These are phyloP conservation scores for Penicillium psychrosexuale DNA, from an alignment of 2,329 filamentous ascomycete genomes.

Conservation along the genomic window DNA sequence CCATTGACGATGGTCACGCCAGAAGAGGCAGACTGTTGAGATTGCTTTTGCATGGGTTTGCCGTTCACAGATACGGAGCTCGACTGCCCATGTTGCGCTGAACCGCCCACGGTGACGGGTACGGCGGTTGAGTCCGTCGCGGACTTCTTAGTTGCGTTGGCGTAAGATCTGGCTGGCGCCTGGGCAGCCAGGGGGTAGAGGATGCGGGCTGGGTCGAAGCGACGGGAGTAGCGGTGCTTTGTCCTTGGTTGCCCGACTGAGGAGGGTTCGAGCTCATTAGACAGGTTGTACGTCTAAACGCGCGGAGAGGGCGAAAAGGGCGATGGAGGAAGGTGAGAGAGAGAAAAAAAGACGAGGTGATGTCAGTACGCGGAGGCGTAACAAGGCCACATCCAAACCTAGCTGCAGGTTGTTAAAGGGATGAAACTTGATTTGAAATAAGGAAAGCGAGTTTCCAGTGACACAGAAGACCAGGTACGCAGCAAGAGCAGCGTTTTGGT, in stretches of 20 bases:
- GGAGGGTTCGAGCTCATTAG: conserved; percentile 61
- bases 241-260: conserved; percentile 49
- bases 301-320: conserved; percentile 14
- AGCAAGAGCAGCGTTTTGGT: conserved; percentile 23
- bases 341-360: conserved; percentile 16
- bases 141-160: conserved; percentile 59
- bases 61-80: conserved; percentile 79
- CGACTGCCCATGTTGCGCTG: conserved; percentile 55
- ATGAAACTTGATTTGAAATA: conserved; percentile 9
- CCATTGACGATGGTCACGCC: conserved; percentile 67
- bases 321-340: conserved; percentile 1
- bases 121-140: conserved; percentile 52
- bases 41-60: conserved; percentile 57
- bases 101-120: conserved; percentile 53
- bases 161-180: conserved; percentile 55
- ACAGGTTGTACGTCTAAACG: conserved; percentile 37
- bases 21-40: conserved; percentile 23
- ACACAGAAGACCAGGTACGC: conserved; percentile 25
- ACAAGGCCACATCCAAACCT: conserved; percentile 28
- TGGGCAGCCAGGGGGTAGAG: conserved; percentile 49
- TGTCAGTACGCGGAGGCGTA: conserved; percentile 25
- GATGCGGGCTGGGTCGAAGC: conserved; percentile 48
- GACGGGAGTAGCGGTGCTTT: conserved; percentile 37
- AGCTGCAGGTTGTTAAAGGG: conserved; percentile 12
- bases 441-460: conserved; percentile 16